Evolutionary conservation across 805 yeast genomes (phyloP), one percentile per base, ranked within the genome.

Genomic region (Teunomyces atbi): DNA sequence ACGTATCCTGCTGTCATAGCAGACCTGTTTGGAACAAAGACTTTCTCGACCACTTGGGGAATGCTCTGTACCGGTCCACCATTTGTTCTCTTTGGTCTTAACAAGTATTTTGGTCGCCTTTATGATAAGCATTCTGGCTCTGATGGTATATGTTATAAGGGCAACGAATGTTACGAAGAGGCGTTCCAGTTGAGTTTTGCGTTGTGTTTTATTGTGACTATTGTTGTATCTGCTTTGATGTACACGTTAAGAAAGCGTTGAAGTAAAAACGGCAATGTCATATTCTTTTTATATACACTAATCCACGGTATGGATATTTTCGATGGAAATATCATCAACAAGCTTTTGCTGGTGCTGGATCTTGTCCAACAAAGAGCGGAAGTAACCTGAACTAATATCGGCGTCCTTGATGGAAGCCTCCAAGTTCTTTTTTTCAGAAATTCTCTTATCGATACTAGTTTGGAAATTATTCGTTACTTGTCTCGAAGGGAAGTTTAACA

Each of bases 21-120:
- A 0, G 95, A 86, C 51, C 68, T 73, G 11, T 85, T 84, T 65
- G 91, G 91, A 2, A 76, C 87, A 0, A 71, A 66, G 5, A 76
- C 81, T 0, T 86, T 84, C 60, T 81, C 89, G 18, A 84, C 91
- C 0, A 74, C 84, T 1, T 86, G 94, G 92, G 89, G 92, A 0
- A 65, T 86, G 34, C 64, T 81, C 12, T 83, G 90, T 19, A 82
- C 89, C 0, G 91, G 91, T 6, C 89, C 89, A 1, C 64, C 84
- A 16, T 38, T 79, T 3, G 67, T 78, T 0, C 75, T 86, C 34
- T 79, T 78, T 54, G 42, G 71, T 2, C 69, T 85, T 50, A 81
- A 83, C 41, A 74, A 74, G 46, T 67, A 73, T 41, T 77, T 86
- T 53, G 89, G 89, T 1, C 46, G 54, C 7, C 75, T 78, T 27